Conservation (phyloP, 371 early-diverging fungal species). For the Mortierella sp. region DNA sequence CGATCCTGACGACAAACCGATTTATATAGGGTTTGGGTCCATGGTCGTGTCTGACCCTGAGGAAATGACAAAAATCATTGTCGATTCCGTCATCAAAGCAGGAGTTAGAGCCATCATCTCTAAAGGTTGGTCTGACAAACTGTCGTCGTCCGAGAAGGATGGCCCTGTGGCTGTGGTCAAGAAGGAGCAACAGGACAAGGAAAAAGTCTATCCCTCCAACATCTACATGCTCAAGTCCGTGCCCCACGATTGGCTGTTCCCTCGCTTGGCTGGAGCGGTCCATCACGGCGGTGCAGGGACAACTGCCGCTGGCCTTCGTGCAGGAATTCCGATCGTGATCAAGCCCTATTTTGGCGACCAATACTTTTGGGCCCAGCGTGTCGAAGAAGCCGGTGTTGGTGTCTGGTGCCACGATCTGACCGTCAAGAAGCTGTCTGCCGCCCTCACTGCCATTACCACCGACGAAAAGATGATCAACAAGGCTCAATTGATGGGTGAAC, state of each 20-base stretch:
- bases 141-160: conserved; percentile 77
- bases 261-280: conserved; percentile 74
- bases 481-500: conserved; percentile 66
- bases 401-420: conserved; percentile 67
- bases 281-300: conserved; percentile 92
- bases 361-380: conserved; percentile 81
- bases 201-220: conserved; percentile 9
- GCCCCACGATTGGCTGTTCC: conserved; percentile 90
- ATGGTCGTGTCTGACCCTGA: conserved; percentile 87
- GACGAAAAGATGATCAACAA: conserved; percentile 70
- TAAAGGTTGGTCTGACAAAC: conserved; percentile 87
- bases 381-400: conserved; percentile 73
- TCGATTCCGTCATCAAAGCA: conserved; percentile 77
- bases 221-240: conserved; percentile 64
- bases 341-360: conserved; percentile 90
- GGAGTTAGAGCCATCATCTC: conserved; percentile 85
- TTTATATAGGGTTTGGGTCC: conserved; percentile 92
- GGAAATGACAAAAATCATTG: conserved; percentile 73
- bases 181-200: conserved; percentile 63
- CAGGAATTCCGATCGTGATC: conserved; percentile 78
- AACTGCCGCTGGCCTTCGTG: conserved; percentile 82
- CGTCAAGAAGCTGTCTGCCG: conserved; percentile 65
- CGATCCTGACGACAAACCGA: conserved; percentile 67
- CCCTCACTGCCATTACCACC: conserved; percentile 65
- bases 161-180: conserved; percentile 68